A percentile compares a stretch with the other conserved stretches of the same genome.
Conservation (phyloP, 257 asterid genomes). For the Penstemon davidsonii region DNA sequence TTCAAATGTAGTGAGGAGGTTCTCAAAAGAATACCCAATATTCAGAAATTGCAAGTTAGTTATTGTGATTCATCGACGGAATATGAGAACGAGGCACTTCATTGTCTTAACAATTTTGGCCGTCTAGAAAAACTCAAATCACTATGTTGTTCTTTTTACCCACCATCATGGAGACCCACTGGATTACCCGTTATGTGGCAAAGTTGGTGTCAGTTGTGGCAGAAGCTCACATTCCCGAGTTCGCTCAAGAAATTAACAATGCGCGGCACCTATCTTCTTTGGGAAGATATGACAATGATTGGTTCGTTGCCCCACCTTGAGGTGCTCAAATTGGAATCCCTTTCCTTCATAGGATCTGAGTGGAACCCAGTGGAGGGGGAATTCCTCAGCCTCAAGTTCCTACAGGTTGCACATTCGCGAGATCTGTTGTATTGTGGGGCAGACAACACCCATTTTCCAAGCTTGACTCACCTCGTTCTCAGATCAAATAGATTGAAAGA, state of each 20-base stretch:
- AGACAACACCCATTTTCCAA: constrained; percentile 7
- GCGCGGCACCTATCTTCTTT: background rate
- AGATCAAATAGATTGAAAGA: background rate
- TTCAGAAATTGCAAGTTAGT: background rate
- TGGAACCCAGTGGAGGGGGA: constrained; percentile 20
- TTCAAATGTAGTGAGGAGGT: background rate
- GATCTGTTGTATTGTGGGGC: constrained; percentile 20
- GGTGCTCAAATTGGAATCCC: background rate
- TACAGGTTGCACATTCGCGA: background rate
- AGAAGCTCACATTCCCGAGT: background rate
- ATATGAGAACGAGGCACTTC: too few species aligned
- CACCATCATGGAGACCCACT: too few species aligned
- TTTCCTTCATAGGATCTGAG: background rate
- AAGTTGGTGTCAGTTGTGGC: too few species aligned
- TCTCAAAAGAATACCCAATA: too few species aligned
- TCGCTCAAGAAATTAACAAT: constrained; percentile 20
- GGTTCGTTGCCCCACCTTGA: constrained; percentile 12
- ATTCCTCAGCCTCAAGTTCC: constrained; percentile 12
- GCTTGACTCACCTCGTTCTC: constrained; percentile 14
- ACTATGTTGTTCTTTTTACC: background rate
- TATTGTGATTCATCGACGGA: too few species aligned
- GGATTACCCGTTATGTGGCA: too few species aligned
- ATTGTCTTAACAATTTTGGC: background rate
- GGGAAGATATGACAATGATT: constrained; percentile 21
- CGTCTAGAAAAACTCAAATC: background rate